Percentiles rank a stretch among this genome's conserved stretches.
phyloP scores from a whole-genome alignment of 1,284 basidiomycete genomes.

The Phellopilus nigrolimitatus region DNA sequence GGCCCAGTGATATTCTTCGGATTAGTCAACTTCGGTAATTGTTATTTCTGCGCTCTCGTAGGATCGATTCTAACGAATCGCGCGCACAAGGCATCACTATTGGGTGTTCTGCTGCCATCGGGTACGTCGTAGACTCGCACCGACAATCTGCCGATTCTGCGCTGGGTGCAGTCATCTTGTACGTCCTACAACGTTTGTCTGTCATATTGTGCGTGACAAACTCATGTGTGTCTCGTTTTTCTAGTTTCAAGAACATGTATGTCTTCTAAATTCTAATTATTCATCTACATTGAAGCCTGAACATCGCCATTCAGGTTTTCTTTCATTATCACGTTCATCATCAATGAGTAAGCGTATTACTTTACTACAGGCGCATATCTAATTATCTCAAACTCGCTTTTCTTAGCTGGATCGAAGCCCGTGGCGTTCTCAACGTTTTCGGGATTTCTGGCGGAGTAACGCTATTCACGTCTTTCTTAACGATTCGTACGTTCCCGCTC shows the following conservation, averaged over 20 bases:
- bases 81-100: slow-evolving; percentile 17
- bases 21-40: slow-evolving; percentile 22
- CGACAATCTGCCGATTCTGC: slow-evolving; percentile 23
- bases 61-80: background rate
- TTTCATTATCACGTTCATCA: slow-evolving; percentile 23
- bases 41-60: background rate
- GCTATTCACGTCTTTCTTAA: slow-evolving; percentile 18
- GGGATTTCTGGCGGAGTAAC: too few relatives aligned
- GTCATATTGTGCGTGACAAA: background rate
- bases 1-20: slow-evolving; percentile 25
- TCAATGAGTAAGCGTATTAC: too few relatives aligned
- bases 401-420: too few relatives aligned
- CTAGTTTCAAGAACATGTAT: slow-evolving; percentile 21
- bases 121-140: slow-evolving; percentile 25
- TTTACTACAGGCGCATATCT: too few relatives aligned
- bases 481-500: slow-evolving; percentile 20
- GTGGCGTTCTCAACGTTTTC: too few relatives aligned
- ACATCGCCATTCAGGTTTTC: slow-evolving; percentile 18
- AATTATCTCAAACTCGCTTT: too few relatives aligned
- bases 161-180: slow-evolving; percentile 22
- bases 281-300: background rate
- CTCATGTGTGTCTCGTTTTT: background rate
- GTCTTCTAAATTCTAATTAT: background rate
- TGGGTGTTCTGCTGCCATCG: slow-evolving; percentile 23
- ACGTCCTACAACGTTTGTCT: background rate